Evolutionary conservation across 345 rosid species (phyloP).

Genomic region (Ceriops tagal): DNA sequence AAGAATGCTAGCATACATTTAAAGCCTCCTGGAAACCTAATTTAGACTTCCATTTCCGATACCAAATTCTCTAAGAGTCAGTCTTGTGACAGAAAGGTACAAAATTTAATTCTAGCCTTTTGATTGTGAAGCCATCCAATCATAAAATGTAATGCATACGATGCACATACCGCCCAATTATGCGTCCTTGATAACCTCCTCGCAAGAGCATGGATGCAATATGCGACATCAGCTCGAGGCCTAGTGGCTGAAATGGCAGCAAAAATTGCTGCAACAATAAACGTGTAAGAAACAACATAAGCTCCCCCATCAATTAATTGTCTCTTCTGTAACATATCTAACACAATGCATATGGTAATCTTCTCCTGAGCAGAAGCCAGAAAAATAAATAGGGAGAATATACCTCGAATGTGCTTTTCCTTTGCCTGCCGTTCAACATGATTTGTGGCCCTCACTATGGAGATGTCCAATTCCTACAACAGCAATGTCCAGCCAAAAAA

Average conservation of each 20-base stretch:
- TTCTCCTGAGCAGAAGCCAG: not conserved
- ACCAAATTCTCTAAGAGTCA: not conserved
- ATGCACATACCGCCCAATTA: slow-evolving; percentile 91
- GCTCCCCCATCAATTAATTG: not conserved
- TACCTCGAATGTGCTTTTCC: slow-evolving; percentile 84
- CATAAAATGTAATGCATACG: not conserved
- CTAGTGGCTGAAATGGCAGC: slow-evolving; percentile 92
- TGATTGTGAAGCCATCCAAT: not conserved
- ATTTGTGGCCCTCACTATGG: slow-evolving; percentile 91
- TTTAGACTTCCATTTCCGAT: not conserved
- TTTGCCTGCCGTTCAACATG: slow-evolving; percentile 90
- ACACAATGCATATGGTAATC: not conserved
- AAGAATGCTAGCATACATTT: not conserved
- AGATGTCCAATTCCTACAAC: slow-evolving; percentile 87
- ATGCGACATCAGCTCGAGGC: slow-evolving; percentile 98
- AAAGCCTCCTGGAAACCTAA: not conserved
- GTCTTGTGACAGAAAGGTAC: too few relatives aligned
- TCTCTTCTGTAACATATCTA: not conserved
- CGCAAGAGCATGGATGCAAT: slow-evolving; percentile 91
- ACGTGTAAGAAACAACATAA: slow-evolving; percentile 5
- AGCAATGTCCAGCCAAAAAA: slow-evolving; percentile 11
- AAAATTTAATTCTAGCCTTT: too few relatives aligned
- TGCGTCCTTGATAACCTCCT: slow-evolving; percentile 81
- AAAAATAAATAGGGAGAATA: slow-evolving; percentile 6
- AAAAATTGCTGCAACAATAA: slow-evolving; percentile 69